Conservation (phyloP, 306 rosid genomes). For the Oemleria cerasiformis region DNA sequence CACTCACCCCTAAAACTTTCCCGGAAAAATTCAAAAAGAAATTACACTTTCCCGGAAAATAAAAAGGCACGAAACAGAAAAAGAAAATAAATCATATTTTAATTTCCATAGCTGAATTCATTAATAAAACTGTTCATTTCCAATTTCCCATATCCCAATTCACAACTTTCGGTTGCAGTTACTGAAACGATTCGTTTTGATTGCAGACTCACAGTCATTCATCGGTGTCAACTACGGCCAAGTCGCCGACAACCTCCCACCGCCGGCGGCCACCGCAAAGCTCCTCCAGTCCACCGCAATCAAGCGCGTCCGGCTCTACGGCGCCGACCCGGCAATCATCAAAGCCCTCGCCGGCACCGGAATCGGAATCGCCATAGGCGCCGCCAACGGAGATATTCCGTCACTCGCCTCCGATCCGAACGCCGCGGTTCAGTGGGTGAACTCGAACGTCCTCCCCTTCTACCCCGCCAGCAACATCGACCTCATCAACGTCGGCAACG, state of each 20-base stretch:
- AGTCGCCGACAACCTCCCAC: slow-evolving; percentile 68
- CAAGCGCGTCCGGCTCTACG: slow-evolving; percentile 58
- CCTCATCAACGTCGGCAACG: slow-evolving; percentile 78
- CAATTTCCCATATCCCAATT: not conserved
- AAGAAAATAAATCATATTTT: not conserved
- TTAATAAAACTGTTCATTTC: not conserved
- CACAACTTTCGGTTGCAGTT: not conserved
- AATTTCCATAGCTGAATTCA: not conserved
- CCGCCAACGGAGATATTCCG: slow-evolving; percentile 63
- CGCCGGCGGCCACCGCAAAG: slow-evolving; percentile 42
- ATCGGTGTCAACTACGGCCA: slow-evolving; percentile 89
- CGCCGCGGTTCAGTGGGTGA: slow-evolving; percentile 66
- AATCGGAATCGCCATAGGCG: slow-evolving; percentile 54
- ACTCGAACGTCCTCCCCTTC: slow-evolving; percentile 58
- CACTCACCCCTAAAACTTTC: not conserved
- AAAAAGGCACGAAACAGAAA: too few relatives aligned
- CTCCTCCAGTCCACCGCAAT: slow-evolving; percentile 73
- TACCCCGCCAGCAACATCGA: slow-evolving; percentile 64
- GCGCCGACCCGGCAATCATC: slow-evolving; percentile 62
- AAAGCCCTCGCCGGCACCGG: slow-evolving; percentile 65
- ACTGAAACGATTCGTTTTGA: not conserved
- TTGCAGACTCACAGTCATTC: slow-evolving; percentile 74
- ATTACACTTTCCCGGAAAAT: not conserved
- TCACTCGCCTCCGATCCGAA: slow-evolving; percentile 61
- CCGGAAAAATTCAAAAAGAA: not conserved